Evolutionary conservation across 345 rosid genomes (phyloP).

Genomic region (Bruguiera sexangula): DNA sequence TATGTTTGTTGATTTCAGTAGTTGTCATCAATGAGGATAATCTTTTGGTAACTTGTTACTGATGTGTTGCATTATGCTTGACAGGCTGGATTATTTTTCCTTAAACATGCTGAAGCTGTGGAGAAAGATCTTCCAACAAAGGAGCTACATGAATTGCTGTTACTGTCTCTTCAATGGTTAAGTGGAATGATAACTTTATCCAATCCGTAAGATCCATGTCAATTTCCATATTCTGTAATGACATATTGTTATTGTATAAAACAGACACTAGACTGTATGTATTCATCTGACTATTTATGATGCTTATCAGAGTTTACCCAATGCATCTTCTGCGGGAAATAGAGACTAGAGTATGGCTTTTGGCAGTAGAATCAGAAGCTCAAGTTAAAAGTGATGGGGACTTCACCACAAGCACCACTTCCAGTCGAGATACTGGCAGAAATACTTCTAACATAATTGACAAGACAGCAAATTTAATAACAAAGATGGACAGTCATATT

Average conservation of each 20-base stretch:
- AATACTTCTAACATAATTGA: conserved; percentile 65
- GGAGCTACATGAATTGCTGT: conserved; percentile 85
- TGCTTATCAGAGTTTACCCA: conserved; percentile 73
- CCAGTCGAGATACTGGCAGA: conserved; percentile 44
- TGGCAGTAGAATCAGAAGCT: conserved; percentile 97
- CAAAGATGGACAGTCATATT: conserved; percentile 92
- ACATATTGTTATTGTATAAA: background rate
- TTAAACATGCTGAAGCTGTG: conserved; percentile 84
- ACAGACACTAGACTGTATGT: background rate
- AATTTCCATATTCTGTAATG: conserved; percentile 12
- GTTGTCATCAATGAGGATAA: background rate
- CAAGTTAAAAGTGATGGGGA: conserved; percentile 68
- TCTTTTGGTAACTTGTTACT: conserved; percentile 10
- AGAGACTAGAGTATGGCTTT: conserved; percentile 95
- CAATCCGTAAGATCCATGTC: conserved; percentile 59
- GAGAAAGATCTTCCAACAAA: conserved; percentile 95
- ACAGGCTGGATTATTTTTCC: conserved; percentile 95
- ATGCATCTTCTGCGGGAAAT: conserved; percentile 89
- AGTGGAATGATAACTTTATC: conserved; percentile 82
- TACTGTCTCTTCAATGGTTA: conserved; percentile 93
- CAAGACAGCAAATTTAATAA: conserved; percentile 73
- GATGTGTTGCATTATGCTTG: conserved; percentile 18
- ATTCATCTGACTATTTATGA: conserved; percentile 26
- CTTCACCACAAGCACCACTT: conserved; percentile 33
- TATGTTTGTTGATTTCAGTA: conserved; percentile 23